Percentiles rank a stretch among this genome's conserved stretches.
Conservation (phyloP, 768 basidiomycete genomes). For the Kondoa malvinella region DNA sequence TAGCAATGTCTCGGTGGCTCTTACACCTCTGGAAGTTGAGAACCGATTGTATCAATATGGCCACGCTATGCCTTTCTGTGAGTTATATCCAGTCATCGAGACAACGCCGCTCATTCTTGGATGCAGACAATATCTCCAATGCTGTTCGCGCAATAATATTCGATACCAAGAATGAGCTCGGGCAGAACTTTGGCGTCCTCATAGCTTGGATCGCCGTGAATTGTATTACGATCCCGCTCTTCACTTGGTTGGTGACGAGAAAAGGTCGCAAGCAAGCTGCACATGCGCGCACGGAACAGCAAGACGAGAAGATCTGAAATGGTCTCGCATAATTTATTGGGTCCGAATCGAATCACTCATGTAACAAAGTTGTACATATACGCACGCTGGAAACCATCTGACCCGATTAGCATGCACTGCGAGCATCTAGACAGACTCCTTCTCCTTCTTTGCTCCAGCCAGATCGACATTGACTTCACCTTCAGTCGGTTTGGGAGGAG, state of each 20-base stretch:
- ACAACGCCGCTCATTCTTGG: neutral
- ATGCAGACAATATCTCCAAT: neutral
- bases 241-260: neutral
- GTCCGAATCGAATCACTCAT: no score
- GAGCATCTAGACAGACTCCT: no score
- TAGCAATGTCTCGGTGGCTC: conserved; percentile 2
- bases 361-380: no score
- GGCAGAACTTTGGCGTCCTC: neutral
- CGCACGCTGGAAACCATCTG: no score
- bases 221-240: neutral
- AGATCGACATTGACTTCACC: no score
- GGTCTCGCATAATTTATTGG: neutral
- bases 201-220: neutral
- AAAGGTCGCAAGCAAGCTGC: neutral
- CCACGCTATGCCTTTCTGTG: conserved; percentile 2
- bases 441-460: no score
- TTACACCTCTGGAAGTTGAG: neutral
- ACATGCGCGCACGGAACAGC: neutral
- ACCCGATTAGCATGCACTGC: no score
- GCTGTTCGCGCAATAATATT: conserved; percentile 1
- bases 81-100: neutral
- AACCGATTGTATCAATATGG: neutral
- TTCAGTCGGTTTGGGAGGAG: neutral
- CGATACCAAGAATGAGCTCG: neutral
- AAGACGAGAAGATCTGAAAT: neutral